Base-by-base conservation (phyloP, 129 eudicot species). In the Saussurea involucrata region DNA sequence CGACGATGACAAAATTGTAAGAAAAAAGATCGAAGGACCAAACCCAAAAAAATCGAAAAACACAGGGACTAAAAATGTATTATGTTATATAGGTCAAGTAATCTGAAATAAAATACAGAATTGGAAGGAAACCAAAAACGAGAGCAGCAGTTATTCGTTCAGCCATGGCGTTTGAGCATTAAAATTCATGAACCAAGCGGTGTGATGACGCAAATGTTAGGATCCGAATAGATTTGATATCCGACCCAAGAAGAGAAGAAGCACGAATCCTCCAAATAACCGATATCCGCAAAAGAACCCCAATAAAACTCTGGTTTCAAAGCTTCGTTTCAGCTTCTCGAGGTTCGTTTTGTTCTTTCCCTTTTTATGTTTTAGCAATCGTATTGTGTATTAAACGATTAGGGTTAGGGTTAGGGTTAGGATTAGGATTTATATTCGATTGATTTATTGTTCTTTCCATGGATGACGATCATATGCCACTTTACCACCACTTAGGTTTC, bases 331-430 rank as follows among this genome's bases (percentile, higher is more conserved):
- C 77, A 5, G 18, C 65, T 15, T 63, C 21, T 20, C 37, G 53
- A 79, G 71, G 83, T 79, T 63, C 24, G 64, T 69, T 5, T 42
- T 22, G 42, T 44, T 79, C 44, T 28, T 46, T 8, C 6, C 34
- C 6, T 32, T 66, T 66, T 1, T 22, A 1, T 53, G 17, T 13
- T n/a, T 76, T 29, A 21, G 13, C 0, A 24, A 22, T 11, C 1
- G 64, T 31, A 37, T 40, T 12, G 5, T 3, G 24, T 63, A 61
- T 42, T 40, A 1, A 61, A 34, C 22, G 36, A 4, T 25, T 61
- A 25, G 29, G 73, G 76, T 69, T 75, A 25, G 44, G 53, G 53
- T 57, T 73, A 29, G 76, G 67, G 6, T 36, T 13, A 3, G 12
- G 71, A 4, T 55, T 74, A 33, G 36, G 66, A 64, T 63, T 63